Evolutionary conservation across 2,329 filamentous ascomycete genomes (phyloP).

Genomic region (Escovopsis sp.): DNA sequence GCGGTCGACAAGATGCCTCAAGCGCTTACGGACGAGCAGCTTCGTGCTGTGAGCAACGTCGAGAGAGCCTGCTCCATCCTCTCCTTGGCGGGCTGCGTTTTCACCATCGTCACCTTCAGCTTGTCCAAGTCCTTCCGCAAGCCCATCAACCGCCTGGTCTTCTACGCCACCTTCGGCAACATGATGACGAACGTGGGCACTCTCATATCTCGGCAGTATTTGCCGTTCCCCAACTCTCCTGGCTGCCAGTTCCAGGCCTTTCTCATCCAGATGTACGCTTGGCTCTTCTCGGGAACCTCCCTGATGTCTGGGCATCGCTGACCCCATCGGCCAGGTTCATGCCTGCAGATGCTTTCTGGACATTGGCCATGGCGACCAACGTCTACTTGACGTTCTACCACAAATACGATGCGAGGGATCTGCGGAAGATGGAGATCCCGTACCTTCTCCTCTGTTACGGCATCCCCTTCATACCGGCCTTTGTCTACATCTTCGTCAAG

Average conservation of each 20-base stretch:
- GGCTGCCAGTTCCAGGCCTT: conserved; percentile 63
- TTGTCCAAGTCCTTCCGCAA: conserved; percentile 60
- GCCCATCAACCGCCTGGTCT: conserved; percentile 74
- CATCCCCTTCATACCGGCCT: conserved; percentile 51
- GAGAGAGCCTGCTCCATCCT: conserved; percentile 56
- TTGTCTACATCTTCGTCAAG: conserved; percentile 52
- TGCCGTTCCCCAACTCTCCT: conserved; percentile 31
- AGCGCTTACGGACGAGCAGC: conserved; percentile 18
- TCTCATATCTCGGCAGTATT: conserved; percentile 50
- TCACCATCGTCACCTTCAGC: conserved; percentile 59
- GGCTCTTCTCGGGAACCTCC: not conserved
- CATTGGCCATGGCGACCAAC: conserved; percentile 69
- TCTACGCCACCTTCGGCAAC: conserved; percentile 74
- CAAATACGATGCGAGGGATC: conserved; percentile 49
- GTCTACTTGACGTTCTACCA: conserved; percentile 70
- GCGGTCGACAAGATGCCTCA: not conserved
- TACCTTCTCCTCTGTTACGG: conserved; percentile 62
- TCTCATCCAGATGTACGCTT: conserved; percentile 63
- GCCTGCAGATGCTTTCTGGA: conserved; percentile 63
- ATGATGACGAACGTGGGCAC: conserved; percentile 64
- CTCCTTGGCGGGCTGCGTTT: conserved; percentile 54
- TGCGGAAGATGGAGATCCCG: conserved; percentile 54
- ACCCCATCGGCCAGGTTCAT: conserved; percentile 48
- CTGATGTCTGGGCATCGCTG: not conserved
- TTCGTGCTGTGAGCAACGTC: conserved; percentile 42